These are phyloP conservation scores for Nakazawaea molendinolei DNA, from an alignment of 805 yeast genomes.

Conservation along the genomic window DNA sequence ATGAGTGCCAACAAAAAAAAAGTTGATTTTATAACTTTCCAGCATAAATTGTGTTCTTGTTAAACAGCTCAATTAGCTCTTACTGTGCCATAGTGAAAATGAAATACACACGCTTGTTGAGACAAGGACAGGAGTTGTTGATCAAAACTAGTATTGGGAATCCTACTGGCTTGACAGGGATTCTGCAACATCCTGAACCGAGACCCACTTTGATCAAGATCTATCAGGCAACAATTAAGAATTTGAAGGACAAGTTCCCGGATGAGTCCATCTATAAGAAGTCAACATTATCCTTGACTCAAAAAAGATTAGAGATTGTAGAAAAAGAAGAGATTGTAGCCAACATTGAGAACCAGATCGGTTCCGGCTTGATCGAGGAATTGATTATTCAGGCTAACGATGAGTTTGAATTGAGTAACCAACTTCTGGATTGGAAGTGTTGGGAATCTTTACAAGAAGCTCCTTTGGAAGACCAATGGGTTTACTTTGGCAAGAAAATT, in stretches of 20 bases:
- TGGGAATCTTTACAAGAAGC: conserved; percentile 82
- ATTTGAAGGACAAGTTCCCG: conserved; percentile 58
- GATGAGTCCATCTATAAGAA: conserved; percentile 67
- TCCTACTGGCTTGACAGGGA: conserved; percentile 79
- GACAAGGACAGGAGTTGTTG: conserved; percentile 40
- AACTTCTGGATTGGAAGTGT: conserved; percentile 59
- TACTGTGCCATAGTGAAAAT: conserved; percentile 21
- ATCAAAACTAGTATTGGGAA: conserved; percentile 54
- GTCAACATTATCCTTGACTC: conserved; percentile 66
- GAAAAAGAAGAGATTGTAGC: conserved; percentile 53
- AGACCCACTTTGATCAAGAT: conserved; percentile 69
- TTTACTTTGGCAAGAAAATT: conserved; percentile 62
- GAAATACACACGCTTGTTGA: conserved; percentile 27
- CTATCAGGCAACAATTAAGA: conserved; percentile 61
- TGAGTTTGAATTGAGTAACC: conserved; percentile 61
- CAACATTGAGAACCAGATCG: conserved; percentile 66
- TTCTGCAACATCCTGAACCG: conserved; percentile 77
- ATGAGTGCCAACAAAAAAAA: not conserved
- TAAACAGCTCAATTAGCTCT: no score
- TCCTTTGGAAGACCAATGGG: conserved; percentile 82
- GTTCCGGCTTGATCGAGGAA: conserved; percentile 82
- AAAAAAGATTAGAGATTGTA: conserved; percentile 61
- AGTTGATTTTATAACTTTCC: no score
- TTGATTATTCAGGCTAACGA: conserved; percentile 76
- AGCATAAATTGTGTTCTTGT: no score